Base-by-base conservation (phyloP, 106 monocot species). In the Acanthochlamys bracteata region DNA sequence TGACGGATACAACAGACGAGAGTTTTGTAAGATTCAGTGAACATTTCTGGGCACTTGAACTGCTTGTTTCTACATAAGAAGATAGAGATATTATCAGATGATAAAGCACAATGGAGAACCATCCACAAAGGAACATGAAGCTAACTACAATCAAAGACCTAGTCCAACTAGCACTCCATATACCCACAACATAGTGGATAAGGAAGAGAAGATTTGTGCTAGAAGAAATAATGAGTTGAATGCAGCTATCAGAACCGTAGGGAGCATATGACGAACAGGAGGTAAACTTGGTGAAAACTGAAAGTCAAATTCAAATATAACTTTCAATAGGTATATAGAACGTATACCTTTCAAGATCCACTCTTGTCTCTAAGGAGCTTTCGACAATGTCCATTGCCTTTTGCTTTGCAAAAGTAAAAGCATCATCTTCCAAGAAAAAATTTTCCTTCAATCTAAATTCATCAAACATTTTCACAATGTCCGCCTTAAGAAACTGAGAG, bases 401-500 rank as follows among this genome's bases (percentile, higher is more conserved):
- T 59, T 63, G 62, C 23, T 78, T 82, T 53, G 66, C 71, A 78
- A 84, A 53, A 20, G 54, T 59, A 56, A 66, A 68, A 57, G 62
- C 59, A 47, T 74, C 84, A 46, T 69, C 74, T 66, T 69, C 69
- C 26, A 78, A 60, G 56, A 22, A 55, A 66, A 53, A 51, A 69
- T 64, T 64, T 24, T 66, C 67, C 59, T 74, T 76, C 20, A 54
- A 42, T 24, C 73, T 73, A 20, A 69, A 43, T 60, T 90, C 83
- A 71, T 95, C 73, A 49, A 90, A 20, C 57, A 71, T 64, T 26
- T 80, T 77, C 59, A 62, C 46, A 53, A 95, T 63, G 67, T 87
- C 84, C 42, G 57, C 63, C 67, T 84, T 79, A 58, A 71, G 69
- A 82, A 95, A 89, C 95, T 95, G 77, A 69, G 43, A 79, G 63